These are phyloP conservation scores for Micractinium sp. DNA, from an alignment of 139 green algal genomes.

Conservation along the genomic window DNA sequence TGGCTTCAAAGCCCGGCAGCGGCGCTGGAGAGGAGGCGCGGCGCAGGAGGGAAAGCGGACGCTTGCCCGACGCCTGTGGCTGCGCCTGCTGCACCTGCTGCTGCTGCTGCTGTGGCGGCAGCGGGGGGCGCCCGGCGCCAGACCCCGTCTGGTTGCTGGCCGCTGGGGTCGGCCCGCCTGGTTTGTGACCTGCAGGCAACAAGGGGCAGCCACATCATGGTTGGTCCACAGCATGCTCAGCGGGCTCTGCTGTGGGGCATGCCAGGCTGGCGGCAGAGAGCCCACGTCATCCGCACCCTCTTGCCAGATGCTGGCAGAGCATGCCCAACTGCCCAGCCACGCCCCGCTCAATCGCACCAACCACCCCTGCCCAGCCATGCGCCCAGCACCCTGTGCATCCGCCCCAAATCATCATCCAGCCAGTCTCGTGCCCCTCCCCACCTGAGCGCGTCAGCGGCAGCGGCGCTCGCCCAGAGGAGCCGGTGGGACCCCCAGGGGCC, in stretches of 20 bases:
- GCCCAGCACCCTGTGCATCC: too few species aligned
- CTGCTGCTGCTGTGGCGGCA: too few species aligned
- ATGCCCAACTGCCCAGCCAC: too few species aligned
- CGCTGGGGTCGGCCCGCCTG: background rate
- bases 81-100: background rate
- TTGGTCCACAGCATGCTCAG: too few species aligned
- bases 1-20: background rate
- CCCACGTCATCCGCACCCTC: too few species aligned
- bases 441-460: conserved; percentile 18
- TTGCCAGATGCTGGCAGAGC: too few species aligned
- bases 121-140: too few species aligned
- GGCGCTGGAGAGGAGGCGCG: background rate
- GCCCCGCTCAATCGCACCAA: too few species aligned
- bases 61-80: background rate
- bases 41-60: background rate
- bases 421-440: background rate
- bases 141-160: background rate
- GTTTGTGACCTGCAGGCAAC: background rate
- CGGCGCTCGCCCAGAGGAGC: background rate
- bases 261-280: too few species aligned
- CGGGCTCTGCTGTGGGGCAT: too few species aligned
- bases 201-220: background rate
- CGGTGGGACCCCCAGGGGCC: background rate
- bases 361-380: too few species aligned
- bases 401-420: background rate